Base-by-base conservation (phyloP, 106 monocot species). In the Alisma plantagoaquatica region DNA sequence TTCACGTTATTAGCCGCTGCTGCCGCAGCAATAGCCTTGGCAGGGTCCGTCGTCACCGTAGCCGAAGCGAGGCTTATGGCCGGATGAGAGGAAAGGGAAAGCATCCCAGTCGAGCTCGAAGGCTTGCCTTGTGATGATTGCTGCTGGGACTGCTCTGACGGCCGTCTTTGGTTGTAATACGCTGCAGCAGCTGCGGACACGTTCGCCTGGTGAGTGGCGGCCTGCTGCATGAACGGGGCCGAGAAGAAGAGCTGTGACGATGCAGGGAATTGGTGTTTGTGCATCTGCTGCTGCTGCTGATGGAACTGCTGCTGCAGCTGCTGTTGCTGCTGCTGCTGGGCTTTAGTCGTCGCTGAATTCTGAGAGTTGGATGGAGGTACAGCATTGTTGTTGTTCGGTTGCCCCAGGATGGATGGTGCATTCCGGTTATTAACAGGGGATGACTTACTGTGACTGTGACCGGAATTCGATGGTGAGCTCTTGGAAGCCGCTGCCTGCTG, bases 401-500 rank as follows among this genome's bases (percentile, higher is more conserved):
- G 56, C 23, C 51, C 53, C 1, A 60, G 44, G 27, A 61, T 60
- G 4, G 51, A 53, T 0, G 52, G 44, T 22, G 33, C 4, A 15
- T 54, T 65, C 21, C 54, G 53, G 38, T 27, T 52, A 6, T 21
- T 54, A 20, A 32, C 29, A 0, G 79, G 60, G 2, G 77, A 58
- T 8, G 74, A 42, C 65, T 74, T 76, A n/a, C n/a, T n/a, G n/a
- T n/a, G n/a, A n/a, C n/a, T n/a, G 31, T 9, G 60, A 62, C 44
- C 59, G 10, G 72, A 46, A 5, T 45, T 43, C 46, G 75, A 62
- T 2, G 63, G 31, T 0, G 82, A 67, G 50, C 48, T 68, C 57
- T 79, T 83, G 5, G 43, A 41, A 3, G 70, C 53, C 22, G 19
- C 33, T n/a, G 63, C 19, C 59, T 74, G 82, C 28, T 80, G 86